Conservation (phyloP, 139 green algal genomes). For the Closterium sp. region DNA sequence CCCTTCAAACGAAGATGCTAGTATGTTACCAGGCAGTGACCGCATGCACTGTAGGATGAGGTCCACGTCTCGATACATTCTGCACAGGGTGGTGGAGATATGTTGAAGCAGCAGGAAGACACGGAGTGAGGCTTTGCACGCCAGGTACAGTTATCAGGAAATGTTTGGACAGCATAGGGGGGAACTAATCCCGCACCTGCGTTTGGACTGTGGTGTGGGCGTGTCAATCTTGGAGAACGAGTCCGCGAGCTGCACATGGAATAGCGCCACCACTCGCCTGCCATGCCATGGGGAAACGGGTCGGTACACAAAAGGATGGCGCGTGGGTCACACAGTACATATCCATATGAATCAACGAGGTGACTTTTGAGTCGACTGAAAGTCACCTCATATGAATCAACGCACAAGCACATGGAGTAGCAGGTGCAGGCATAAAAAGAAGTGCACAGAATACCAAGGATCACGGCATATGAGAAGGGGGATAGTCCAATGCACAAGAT, state of each 20-base stretch:
- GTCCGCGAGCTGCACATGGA: slow-evolving; percentile 33
- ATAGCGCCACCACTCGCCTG: slow-evolving; percentile 39
- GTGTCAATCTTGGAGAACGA: slow-evolving; percentile 31
- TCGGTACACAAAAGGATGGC: background rate
- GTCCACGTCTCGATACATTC: slow-evolving; percentile 27
- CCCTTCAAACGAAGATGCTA: background rate
- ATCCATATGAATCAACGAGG: no score
- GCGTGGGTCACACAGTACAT: background rate
- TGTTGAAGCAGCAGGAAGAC: background rate
- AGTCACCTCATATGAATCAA: background rate
- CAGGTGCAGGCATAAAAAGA: no score
- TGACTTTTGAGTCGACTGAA: no score
- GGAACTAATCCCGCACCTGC: background rate
- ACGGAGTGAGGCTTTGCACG: background rate
- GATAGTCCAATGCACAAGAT: no score
- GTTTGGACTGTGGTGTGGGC: background rate
- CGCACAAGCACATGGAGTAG: background rate
- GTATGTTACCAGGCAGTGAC: background rate
- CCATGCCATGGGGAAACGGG: background rate
- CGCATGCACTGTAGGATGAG: slow-evolving; percentile 30
- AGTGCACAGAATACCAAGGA: no score
- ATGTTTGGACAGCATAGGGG: background rate
- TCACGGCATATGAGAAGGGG: no score
- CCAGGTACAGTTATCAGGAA: background rate
- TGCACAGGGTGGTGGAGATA: background rate